Evolutionary conservation across 371 early-diverging fungal species (phyloP), one percentile per base, ranked within the genome.

Genomic region (Mortierella sp.): DNA sequence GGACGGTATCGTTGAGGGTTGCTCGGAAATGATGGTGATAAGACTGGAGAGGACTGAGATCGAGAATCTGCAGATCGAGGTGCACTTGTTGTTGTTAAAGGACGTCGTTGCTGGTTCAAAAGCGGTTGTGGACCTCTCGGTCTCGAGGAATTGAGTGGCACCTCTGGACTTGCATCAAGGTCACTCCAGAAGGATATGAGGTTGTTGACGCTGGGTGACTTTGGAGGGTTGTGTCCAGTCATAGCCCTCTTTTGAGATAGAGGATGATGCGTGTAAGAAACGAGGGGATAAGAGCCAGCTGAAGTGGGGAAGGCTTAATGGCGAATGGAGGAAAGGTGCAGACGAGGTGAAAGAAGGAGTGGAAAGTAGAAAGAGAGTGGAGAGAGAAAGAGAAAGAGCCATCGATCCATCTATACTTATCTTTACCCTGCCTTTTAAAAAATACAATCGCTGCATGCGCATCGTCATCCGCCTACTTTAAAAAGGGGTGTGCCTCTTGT

Each of bases 131-230:
- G 40, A 37, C 67, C 67, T 37, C 67, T 67, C 37, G 61, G 26
- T 24, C 55, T 34, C 6, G 71, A 54, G 11, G 67, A 34, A 5
- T 28, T n/a, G 26, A 61, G 28, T 2, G 72, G 57, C 24, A 26
- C 69, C 31, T 46, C 48, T 26, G 69, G 34, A 14, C 26, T 69
- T 37, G 69, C 24, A 28, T 86, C 86, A 2, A 73, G 72, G 16
- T 86, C 79, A 40, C 80, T 82, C 86, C 86, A 86, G 53, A 82
- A 86, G 26, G 86, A 82, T 34, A 86, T 86, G 44, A 86, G 73
- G 50, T 82, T 81, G 71, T 86, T 82, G 72, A 86, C 77, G 21
- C 77, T 77, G 19, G 86, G 82, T 11, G 82, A 77, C 54, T 76
- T 78, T 79, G 55, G 79, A 10, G 76, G 71, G 26, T 64, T 74